Percentiles rank a stretch among this genome's conserved stretches.
Evolutionary conservation across 2,329 filamentous ascomycete species (phyloP).

Genomic region (Fusarium bactridioides): DNA sequence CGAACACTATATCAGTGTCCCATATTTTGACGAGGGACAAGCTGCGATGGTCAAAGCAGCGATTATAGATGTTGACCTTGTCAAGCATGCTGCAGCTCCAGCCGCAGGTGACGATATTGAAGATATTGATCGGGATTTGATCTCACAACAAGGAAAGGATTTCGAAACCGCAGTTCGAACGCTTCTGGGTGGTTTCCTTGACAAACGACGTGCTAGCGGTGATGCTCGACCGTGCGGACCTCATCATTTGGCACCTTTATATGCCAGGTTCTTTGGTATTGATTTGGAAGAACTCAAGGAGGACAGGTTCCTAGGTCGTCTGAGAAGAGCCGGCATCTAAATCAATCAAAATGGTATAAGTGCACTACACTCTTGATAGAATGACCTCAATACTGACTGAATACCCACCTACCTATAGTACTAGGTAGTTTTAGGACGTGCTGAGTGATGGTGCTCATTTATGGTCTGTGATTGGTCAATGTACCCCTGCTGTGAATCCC

Average conservation of each 20-base stretch:
- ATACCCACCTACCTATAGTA: too few species aligned
- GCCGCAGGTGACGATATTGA: neutral
- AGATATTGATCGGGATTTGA: neutral
- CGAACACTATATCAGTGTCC: neutral
- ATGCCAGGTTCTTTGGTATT: neutral
- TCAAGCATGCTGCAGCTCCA: neutral
- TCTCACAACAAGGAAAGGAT: neutral
- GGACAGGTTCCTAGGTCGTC: neutral
- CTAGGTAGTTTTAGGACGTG: neutral
- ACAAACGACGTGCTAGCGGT: neutral
- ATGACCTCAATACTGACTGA: neutral
- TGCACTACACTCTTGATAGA: neutral
- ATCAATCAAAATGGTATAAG: too few species aligned
- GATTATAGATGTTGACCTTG: neutral
- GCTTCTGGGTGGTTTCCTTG: neutral
- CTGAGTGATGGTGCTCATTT: neutral
- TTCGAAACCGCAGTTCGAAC: neutral
- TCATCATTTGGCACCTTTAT: neutral
- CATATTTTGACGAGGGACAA: neutral
- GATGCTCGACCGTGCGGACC: constrained; percentile 4
- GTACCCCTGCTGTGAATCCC: neutral
- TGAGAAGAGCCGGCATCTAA: neutral
- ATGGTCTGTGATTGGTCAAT: constrained; percentile 5
- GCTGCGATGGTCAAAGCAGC: neutral
- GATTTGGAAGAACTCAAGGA: constrained; percentile 1